Evolutionary conservation across 176 grass and related monocot species (phyloP), one percentile per base, ranked within the genome.

Genomic region (Oropetium thomaeum): DNA sequence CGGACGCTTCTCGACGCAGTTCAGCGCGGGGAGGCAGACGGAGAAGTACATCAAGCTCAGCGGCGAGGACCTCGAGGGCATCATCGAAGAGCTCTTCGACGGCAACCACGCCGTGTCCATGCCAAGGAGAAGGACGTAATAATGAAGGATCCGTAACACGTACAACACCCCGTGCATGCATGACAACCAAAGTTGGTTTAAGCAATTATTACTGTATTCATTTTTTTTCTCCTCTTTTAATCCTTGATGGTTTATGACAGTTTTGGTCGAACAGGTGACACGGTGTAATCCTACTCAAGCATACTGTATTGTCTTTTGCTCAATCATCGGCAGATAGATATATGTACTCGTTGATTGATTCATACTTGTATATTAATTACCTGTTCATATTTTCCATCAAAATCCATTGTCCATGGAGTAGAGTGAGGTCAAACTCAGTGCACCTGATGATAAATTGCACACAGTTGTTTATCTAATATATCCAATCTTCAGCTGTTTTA

Each of bases 11-110:
- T 22, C 79, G 22, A 84, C 92, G 71, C 79, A 88, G 23, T 74
- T 98, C 34, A 80, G 49, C 16, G 28, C 91, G 0, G 89, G 90
- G 53, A 79, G 90, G 64, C 90, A 97, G 73, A 75, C 82, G 23
- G 90, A 90, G 81, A 98, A 94, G 91, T 94, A 98, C 58, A 45
- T 98, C 77, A 94, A 91, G 84, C 84, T 92, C 33, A 83, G 79
- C 7, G 70, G 81, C 2, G 91, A 98, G 53, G 95, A 98, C 74
- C 79, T 98, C 4, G 95, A 98, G 87, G 69, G 60, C 58, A 94
- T 84, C 42, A 86, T 98, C 53, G 91, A 98, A 8, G 91, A 98
- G 71, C 86, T 98, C 55, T 98, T 98, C 58, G 84, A 89, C 53
- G 91, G 95, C 43, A 92, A 83, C n/a, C n/a, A n/a, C 57, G 81